phyloP scores from a whole-genome alignment of 176 grass and related monocot genomes.

The Aegilops tauschii region DNA sequence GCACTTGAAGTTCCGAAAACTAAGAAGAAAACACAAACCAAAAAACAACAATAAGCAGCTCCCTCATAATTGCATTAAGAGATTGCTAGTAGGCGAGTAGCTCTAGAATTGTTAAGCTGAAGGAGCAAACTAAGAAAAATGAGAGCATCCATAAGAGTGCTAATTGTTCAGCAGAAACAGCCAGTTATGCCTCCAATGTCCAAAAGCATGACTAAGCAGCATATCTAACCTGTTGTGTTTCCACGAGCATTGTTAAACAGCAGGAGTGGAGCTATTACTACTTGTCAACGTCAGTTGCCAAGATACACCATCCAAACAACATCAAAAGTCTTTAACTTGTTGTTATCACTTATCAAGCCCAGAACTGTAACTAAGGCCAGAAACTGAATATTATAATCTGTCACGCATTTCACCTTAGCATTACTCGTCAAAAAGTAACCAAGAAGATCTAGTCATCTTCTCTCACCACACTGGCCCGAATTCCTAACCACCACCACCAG shows the following conservation, averaged over 20 bases:
- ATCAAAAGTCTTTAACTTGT: neutral
- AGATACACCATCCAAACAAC: neutral
- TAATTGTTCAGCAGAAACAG: neutral
- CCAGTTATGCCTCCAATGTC: neutral
- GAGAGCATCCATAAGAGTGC: neutral
- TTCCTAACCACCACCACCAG: constrained; percentile 14
- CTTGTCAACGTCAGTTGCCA: neutral
- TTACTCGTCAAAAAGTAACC: neutral
- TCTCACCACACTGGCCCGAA: neutral
- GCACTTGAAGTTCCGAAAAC: neutral
- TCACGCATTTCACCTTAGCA: neutral
- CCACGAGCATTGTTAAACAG: neutral
- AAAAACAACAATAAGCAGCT: neutral
- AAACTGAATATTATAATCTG: neutral
- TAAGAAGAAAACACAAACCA: neutral
- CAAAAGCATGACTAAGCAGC: neutral
- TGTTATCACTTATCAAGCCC: neutral
- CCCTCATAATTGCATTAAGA: neutral
- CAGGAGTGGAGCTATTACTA: neutral
- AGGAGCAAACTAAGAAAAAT: constrained; percentile 1
- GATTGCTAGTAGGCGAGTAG: neutral
- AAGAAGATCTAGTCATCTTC: neutral
- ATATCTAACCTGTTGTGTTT: neutral
- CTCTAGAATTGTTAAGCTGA: neutral
- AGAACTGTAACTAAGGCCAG: neutral